Evolutionary conservation across 2,329 filamentous ascomycete species (phyloP).

Genomic region (Clathrospora elynae): DNA sequence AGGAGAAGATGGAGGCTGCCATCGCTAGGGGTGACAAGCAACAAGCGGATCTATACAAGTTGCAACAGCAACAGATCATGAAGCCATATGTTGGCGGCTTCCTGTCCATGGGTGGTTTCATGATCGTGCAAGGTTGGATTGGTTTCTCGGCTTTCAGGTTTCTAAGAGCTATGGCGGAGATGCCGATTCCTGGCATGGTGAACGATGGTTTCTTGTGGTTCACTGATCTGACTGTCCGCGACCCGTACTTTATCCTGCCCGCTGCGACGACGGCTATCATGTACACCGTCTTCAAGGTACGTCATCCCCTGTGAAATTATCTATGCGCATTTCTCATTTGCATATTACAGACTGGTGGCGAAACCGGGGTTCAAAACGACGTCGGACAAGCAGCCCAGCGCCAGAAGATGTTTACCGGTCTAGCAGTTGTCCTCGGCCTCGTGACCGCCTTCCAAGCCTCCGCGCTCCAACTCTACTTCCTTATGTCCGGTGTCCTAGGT

Average conservation of each 20-base stretch:
- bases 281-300: slow-evolving; percentile 64
- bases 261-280: slow-evolving; percentile 62
- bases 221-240: slow-evolving; percentile 71
- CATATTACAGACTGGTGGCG: slow-evolving; percentile 54
- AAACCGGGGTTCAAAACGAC: slow-evolving; percentile 50
- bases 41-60: slow-evolving; percentile 44
- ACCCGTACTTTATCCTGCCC: slow-evolving; percentile 81
- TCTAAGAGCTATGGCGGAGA: slow-evolving; percentile 70
- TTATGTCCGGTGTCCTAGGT: slow-evolving; percentile 51
- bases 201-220: slow-evolving; percentile 78
- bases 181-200: slow-evolving; percentile 82
- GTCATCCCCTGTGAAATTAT: slow-evolving; percentile 29
- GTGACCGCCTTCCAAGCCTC: slow-evolving; percentile 63
- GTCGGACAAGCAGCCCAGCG: slow-evolving; percentile 27
- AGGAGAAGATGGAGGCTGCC: slow-evolving; percentile 58
- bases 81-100: slow-evolving; percentile 38
- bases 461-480: slow-evolving; percentile 68
- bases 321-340: slow-evolving; percentile 23
- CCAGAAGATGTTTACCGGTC: slow-evolving; percentile 52
- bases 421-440: slow-evolving; percentile 60
- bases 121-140: slow-evolving; percentile 68
- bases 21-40: slow-evolving; percentile 53
- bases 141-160: slow-evolving; percentile 82
- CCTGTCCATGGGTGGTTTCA: slow-evolving; percentile 55
- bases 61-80: slow-evolving; percentile 59